Conservation (phyloP, 805 yeast genomes). For the Candida tibetensis region DNA sequence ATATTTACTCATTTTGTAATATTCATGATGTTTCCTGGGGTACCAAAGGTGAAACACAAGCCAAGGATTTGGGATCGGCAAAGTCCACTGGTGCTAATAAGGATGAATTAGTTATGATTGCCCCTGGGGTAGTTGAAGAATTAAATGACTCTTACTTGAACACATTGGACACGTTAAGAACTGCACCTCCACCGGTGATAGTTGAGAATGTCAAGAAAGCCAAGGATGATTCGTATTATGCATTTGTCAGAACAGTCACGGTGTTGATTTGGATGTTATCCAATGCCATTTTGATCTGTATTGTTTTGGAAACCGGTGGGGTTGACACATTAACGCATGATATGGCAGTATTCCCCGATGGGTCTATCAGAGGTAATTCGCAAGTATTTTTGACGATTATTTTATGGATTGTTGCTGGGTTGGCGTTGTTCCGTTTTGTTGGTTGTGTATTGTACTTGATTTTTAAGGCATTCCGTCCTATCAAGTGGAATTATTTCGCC, state of each 20-base stretch:
- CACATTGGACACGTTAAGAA: constrained; percentile 57
- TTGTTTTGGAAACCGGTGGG: constrained; percentile 85
- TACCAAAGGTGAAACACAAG: constrained; percentile 75
- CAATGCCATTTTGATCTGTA: constrained; percentile 75
- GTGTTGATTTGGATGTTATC: constrained; percentile 88
- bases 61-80: constrained; percentile 79
- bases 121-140: constrained; percentile 71
- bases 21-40: constrained; percentile 98
- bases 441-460: constrained; percentile 66
- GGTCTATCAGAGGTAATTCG: constrained; percentile 44
- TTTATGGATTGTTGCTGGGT: constrained; percentile 88
- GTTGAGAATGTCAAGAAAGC: constrained; percentile 23
- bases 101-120: constrained; percentile 41
- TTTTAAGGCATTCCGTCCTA: constrained; percentile 35
- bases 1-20: constrained; percentile 94
- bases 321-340: constrained; percentile 43
- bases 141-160: constrained; percentile 71
- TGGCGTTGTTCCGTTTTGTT: constrained; percentile 78
- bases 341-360: constrained; percentile 24
- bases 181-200: constrained; percentile 33
- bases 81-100: constrained; percentile 46
- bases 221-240: constrained; percentile 76
- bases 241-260: constrained; percentile 83
- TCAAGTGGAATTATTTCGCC: constrained; percentile 33
- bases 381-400: constrained; percentile 76